Percentiles rank a stretch among this genome's conserved stretches.
Conservation (phyloP, 257 asterid species). For the Coffea eugenioides region DNA sequence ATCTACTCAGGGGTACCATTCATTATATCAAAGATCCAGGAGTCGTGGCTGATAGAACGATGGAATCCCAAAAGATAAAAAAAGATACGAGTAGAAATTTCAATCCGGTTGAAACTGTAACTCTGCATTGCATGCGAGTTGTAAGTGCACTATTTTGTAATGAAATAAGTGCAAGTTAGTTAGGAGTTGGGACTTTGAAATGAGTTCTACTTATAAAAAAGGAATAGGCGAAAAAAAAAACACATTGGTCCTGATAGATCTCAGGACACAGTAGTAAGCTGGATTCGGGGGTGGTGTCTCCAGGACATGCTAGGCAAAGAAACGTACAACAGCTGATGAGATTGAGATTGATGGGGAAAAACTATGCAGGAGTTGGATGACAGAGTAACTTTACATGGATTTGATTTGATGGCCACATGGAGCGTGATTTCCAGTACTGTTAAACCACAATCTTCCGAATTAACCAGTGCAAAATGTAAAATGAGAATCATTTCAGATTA, state of each 20-base stretch:
- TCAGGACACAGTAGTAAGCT: background rate
- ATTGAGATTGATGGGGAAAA: background rate
- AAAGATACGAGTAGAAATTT: too few relatives aligned
- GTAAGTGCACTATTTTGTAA: too few relatives aligned
- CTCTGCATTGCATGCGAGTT: too few relatives aligned
- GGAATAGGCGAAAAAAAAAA: too few relatives aligned
- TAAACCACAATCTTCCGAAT: too few relatives aligned
- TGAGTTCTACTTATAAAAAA: too few relatives aligned
- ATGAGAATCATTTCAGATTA: background rate
- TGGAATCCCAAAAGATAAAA: too few relatives aligned
- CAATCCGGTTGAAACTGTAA: too few relatives aligned
- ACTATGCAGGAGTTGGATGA: background rate
- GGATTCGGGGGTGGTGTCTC: background rate
- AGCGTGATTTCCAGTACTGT: background rate
- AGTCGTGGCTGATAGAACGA: too few relatives aligned
- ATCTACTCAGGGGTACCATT: background rate
- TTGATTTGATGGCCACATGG: slow-evolving; percentile 6
- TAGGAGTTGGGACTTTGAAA: too few relatives aligned
- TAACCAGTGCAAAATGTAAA: background rate
- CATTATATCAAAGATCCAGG: too few relatives aligned
- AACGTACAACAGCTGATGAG: background rate
- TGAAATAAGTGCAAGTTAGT: too few relatives aligned
- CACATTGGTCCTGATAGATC: background rate
- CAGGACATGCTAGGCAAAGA: background rate
- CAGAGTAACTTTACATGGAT: background rate